Base-by-base conservation (phyloP, 106 monocot genomes). In the Phalaenopsis equestris region DNA sequence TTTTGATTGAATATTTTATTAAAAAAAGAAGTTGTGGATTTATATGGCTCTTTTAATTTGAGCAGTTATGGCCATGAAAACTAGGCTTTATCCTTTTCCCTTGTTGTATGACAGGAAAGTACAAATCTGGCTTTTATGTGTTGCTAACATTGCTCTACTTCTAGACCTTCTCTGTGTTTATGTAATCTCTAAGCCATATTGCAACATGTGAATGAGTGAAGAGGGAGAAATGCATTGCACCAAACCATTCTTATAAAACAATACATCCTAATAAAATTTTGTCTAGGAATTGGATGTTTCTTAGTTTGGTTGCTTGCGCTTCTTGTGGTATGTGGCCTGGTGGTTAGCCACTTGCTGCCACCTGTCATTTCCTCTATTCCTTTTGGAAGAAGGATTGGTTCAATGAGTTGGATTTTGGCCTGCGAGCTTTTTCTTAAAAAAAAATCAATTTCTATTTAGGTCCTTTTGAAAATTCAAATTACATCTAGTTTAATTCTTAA, bases 1-100 rank as follows among this genome's bases (percentile, higher is more conserved):
- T 70, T 70, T 70, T 74, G 42, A 21, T 45, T 74, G 19, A 42
- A 42, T 74, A 8, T n/a, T 74, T 74, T 42, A 45, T 74, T 74
- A 18, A 41, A 42, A 74, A 21, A 74, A 45, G 74, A 45, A 43
- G 42, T 17, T 74, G 19, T 43, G 18, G n/a, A 74, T 2, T 74
- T 5, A 42, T 42, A 73, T 37, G 37, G 10, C 37, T 8, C 37
- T 67, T 70, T 39, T 15, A 70, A 70, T 70, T 70, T 10, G 70
- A 41, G 38, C 14, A 39, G 38, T 70, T 39, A 70, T 39, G 38
- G 39, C 36, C 38, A 70, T 15, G 70, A 2, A 70, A 70, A 70
- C 70, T 16, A 70, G 36, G 70, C 15, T 70, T 15, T 70, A 4
- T 23, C 21, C 4, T 61, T 61, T 61, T 1, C 61, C 61, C 61